Percentiles rank a stretch among this genome's conserved stretches.
phyloP scores from a whole-genome alignment of 352 stramenopile genomes.

The Pythium oligandrum region DNA sequence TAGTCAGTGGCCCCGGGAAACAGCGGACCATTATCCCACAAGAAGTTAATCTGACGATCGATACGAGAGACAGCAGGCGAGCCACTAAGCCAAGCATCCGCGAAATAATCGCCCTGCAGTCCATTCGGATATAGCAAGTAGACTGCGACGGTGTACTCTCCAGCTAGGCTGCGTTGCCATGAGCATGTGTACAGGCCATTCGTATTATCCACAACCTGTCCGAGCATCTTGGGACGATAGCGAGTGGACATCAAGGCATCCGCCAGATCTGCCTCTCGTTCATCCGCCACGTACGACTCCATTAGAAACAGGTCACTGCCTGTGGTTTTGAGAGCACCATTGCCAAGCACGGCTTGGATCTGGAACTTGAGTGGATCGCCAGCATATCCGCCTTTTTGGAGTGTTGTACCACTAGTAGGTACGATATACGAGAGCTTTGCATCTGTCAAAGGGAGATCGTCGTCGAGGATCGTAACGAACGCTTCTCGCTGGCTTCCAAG shows the following conservation, averaged over 20 bases:
- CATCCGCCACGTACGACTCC: constrained; percentile 31
- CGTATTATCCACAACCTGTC: constrained; percentile 18
- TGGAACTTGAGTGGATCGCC: constrained; percentile 40
- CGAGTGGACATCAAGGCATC: neutral
- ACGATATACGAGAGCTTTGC: constrained; percentile 37
- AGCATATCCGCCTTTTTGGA: constrained; percentile 32
- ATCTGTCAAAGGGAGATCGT: constrained; percentile 37
- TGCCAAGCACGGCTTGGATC: constrained; percentile 52
- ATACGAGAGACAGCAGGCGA: constrained; percentile 31
- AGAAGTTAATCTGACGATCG: constrained; percentile 71
- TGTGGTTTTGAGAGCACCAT: constrained; percentile 11
- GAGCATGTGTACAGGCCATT: constrained; percentile 38
- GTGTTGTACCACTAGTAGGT: constrained; percentile 13
- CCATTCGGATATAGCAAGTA: constrained; percentile 57
- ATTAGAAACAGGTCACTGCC: constrained; percentile 28
- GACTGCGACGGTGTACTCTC: constrained; percentile 44
- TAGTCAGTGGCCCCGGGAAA: constrained; percentile 52
- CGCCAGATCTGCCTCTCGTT: constrained; percentile 1
- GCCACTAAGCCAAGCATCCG: constrained; percentile 47
- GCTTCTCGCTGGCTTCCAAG: constrained; percentile 62
- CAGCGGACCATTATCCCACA: constrained; percentile 41
- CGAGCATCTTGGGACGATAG: constrained; percentile 21
- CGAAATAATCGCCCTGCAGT: constrained; percentile 62
- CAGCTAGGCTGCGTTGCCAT: constrained; percentile 41
- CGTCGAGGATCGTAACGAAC: constrained; percentile 69